Base-by-base conservation (phyloP, 768 basidiomycete genomes). In the Butyriboletus loyo region DNA sequence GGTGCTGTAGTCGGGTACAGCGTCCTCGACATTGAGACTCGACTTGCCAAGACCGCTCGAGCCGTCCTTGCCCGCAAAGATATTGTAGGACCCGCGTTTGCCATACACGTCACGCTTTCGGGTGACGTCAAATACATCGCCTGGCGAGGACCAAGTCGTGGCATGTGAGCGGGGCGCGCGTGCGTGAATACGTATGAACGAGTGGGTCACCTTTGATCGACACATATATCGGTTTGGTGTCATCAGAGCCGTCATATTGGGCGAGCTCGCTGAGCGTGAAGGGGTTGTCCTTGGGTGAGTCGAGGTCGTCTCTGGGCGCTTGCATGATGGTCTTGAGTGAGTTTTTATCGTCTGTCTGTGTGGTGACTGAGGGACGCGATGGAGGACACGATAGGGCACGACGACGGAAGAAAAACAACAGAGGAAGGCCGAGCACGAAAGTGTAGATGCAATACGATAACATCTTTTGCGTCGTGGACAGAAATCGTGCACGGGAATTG, bases 41-140 rank as follows among this genome's bases (percentile, higher is more conserved):
- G 91, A 93, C 83, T 85, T 86, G 38, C 93, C 96, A 7, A 99
- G 76, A 0, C 88, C 96, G 57, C 78, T 83, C 8, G 92, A 95
- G 0, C 86, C 96, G 64, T 99, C 96, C 72, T 90, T 96, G 40
- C 94, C 96, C 30, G 94, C 92, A 67, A 98, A 98, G 21, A 96
- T 71, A 58, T 82, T 79, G 71, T 94, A 92, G 4, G 87, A 83
- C 24, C 76, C 75, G 3, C 90, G 92, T 2, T 80, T 76, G 2
- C 96, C 96, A 62, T 99, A 99, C 59, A 94, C 88, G 55, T 97
- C 93, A 28, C 73, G 72, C 70, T 96, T 98, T 53, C 75, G 73
- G 0, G 87, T 75, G 9, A 99, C 96, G 67, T 98, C 94, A 70
- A 97, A 98, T 9, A 98, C 79, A 1, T 85, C 87, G 42, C 94